Evolutionary conservation across 371 early-diverging fungal species (phyloP).

Genomic region (Quaeritorhiza haematococci): DNA sequence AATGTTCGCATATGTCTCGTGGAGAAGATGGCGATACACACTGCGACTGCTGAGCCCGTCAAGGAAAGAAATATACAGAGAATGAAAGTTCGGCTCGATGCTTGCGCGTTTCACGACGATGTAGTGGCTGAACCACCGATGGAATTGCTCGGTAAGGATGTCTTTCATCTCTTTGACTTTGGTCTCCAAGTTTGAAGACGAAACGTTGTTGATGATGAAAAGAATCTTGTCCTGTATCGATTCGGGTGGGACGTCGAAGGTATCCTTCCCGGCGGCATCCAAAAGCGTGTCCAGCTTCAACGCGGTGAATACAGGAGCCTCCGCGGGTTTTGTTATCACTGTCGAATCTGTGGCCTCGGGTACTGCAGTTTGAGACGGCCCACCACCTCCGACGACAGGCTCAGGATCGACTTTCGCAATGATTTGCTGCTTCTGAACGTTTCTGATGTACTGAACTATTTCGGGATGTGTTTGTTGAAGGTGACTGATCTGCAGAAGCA

Average conservation of each 20-base stretch:
- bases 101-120: constrained; percentile 90
- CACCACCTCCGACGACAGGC: constrained; percentile 11
- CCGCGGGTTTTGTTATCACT: constrained; percentile 8
- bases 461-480: constrained; percentile 75
- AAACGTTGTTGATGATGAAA: constrained; percentile 94
- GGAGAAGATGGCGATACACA: constrained; percentile 68
- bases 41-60: constrained; percentile 50
- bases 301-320: constrained; percentile 57
- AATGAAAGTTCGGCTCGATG: constrained; percentile 91
- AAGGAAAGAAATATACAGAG: constrained; percentile 75
- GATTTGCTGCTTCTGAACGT: constrained; percentile 25
- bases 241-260: constrained; percentile 53
- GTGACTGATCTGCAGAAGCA: constrained; percentile 72
- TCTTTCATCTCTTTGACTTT: constrained; percentile 78
- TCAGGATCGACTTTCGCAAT: constrained; percentile 16
- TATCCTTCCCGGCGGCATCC: constrained; percentile 20
- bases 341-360: too few species aligned
- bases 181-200: constrained; percentile 73
- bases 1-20: constrained; percentile 85
- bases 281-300: constrained; percentile 48
- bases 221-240: constrained; percentile 84
- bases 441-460: constrained; percentile 50
- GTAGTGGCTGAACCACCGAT: constrained; percentile 88
- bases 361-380: constrained; percentile 2
- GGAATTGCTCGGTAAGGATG: constrained; percentile 50